phyloP scores from a whole-genome alignment of 768 basidiomycete genomes.

The Auriscalpium vulgare region DNA sequence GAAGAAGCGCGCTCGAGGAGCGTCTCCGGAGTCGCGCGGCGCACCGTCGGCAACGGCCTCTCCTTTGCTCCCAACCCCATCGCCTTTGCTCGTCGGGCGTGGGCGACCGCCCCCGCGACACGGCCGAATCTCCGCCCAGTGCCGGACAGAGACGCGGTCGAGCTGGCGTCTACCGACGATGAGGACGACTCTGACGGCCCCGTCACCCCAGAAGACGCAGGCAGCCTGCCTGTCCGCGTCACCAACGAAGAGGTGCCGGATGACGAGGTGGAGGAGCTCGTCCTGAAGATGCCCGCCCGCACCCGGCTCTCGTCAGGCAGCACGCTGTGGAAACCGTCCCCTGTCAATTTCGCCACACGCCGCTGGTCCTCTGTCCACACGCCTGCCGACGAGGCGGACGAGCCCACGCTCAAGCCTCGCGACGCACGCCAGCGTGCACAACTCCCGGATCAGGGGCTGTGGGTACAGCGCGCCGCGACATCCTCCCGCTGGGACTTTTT shows the following conservation, averaged over 20 bases:
- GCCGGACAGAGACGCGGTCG: constrained; percentile 4
- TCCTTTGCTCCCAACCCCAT: neutral
- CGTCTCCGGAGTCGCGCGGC: neutral
- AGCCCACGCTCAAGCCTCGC: neutral
- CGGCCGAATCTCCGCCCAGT: neutral
- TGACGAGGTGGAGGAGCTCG: neutral
- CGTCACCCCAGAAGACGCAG: constrained; percentile 11
- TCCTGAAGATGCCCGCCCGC: neutral
- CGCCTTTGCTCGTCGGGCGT: neutral
- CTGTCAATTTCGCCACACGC: constrained; percentile 10
- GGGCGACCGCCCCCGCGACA: neutral
- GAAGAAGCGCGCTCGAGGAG: neutral
- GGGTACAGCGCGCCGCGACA: neutral
- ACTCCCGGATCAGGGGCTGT: neutral
- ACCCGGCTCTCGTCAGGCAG: neutral
- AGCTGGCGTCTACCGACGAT: neutral
- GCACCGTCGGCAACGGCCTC: neutral
- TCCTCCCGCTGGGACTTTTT: neutral
- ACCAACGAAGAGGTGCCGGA: neutral
- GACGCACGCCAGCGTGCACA: neutral
- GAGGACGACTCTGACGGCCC: constrained; percentile 18
- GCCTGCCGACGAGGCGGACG: neutral
- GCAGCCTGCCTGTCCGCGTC: neutral
- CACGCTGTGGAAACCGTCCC: constrained; percentile 14
- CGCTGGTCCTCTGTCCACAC: constrained; percentile 10